These are phyloP conservation scores for Nannochloris sp. DNA, from an alignment of 139 green algal species.

Conservation along the genomic window DNA sequence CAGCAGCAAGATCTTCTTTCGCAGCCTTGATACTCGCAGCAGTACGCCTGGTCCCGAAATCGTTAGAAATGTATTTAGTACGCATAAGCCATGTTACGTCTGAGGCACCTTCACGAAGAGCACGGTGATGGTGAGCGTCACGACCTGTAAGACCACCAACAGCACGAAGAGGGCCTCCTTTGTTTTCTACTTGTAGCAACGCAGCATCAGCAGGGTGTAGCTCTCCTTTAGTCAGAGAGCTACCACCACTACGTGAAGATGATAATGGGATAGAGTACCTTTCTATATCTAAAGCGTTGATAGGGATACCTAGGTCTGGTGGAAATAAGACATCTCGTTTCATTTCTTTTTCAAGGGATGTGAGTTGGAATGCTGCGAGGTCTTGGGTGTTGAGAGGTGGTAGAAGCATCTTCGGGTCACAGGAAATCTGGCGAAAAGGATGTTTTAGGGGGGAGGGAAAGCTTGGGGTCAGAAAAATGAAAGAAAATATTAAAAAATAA, in stretches of 20 bases:
- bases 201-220: constrained; percentile 48
- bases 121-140: background rate
- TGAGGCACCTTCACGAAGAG: background rate
- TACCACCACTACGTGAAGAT: background rate
- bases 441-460: background rate
- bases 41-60: background rate
- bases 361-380: constrained; percentile 49
- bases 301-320: constrained; percentile 44
- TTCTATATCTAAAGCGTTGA: constrained; percentile 54
- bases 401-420: constrained; percentile 67
- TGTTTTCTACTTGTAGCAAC: constrained; percentile 19
- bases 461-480: background rate
- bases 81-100: constrained; percentile 59
- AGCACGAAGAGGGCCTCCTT: too few species aligned
- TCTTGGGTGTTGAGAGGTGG: constrained; percentile 28
- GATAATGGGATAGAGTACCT: constrained; percentile 36
- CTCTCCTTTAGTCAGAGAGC: background rate
- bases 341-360: constrained; percentile 46
- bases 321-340: constrained; percentile 47
- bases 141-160: too few species aligned
- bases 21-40: constrained; percentile 1
- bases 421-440: constrained; percentile 41
- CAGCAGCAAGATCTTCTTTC: background rate
- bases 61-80: constrained; percentile 57
- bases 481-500: constrained; percentile 1